Base-by-base conservation (phyloP, 768 basidiomycete species). In the Kwoniella newhampshirensis region DNA sequence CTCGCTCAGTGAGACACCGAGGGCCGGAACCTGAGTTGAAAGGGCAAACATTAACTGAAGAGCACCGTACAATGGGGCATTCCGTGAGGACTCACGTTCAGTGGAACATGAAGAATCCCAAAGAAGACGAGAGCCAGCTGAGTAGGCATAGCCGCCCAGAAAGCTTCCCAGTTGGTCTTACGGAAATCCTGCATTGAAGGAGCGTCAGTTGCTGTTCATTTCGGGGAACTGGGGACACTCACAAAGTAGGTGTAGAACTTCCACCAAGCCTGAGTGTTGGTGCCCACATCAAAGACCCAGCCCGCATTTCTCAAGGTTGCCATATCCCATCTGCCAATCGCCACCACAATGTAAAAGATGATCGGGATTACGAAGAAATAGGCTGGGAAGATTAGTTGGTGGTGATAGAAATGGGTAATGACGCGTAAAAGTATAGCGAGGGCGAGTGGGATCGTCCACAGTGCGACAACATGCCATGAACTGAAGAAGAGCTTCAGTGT, bases 111-210 rank as follows among this genome's bases (percentile, higher is more conserved):
- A 39, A 78, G 59, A 32, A 73, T 59, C 42, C 63, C 69, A 51
- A 73, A 77, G 66, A 66, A 73, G 78, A 88, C 70, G 59, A 99
- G 75, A 3, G 94, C 94, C 57, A 97, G 84, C 71, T 98, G 94
- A 1, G 93, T 98, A 3, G 94, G 93, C 69, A 99, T 78, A 0
- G 91, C 93, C 1, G 82, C 78, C 85, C 87, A 86, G 28, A 99
- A 79, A 0, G 87, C 84, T 3, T 70, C 77, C 78, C 84, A 89
- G 18, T 78, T 79, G 13, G 88, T 83, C 18, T 81, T 79, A 13
- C 71, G 68, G 60, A 84, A 82, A 68, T 92, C 88, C 89, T 67
- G 25, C 17, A 26, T 3, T 23, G 20, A 21, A 36, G 36, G 13
- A 25, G 43, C 20, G 18, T 48, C 39, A 18, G 13, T 2, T 28